phyloP scores from a whole-genome alignment of 2,329 filamentous ascomycete genomes.

The Aspergillus aculeatus region DNA sequence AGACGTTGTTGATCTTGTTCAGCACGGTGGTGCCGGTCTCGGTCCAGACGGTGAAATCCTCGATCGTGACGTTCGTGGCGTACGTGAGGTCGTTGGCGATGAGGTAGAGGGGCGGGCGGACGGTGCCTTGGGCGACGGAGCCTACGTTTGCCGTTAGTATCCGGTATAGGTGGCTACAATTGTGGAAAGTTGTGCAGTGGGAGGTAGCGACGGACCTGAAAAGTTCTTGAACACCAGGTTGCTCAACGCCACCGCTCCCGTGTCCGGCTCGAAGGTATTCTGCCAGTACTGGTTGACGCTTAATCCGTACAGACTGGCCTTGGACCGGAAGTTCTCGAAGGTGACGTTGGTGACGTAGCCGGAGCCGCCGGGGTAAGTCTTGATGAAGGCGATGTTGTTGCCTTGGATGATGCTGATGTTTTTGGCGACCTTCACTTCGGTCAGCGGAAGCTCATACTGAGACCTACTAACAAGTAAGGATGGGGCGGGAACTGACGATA shows the following conservation, averaged over 20 bases:
- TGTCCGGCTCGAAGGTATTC: slow-evolving; percentile 24
- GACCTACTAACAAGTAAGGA: not conserved
- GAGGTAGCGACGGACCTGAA: not conserved
- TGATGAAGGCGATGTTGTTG: slow-evolving; percentile 41
- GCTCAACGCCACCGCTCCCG: slow-evolving; percentile 23
- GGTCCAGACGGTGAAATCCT: slow-evolving; percentile 40
- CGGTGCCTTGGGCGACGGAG: slow-evolving; percentile 31
- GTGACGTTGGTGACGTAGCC: slow-evolving; percentile 38
- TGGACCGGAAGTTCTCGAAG: slow-evolving; percentile 32
- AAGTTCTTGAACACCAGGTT: slow-evolving; percentile 31
- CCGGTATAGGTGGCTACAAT: too few relatives aligned
- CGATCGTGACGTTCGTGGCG: slow-evolving; percentile 31
- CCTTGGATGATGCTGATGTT: slow-evolving; percentile 42
- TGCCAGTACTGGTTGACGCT: slow-evolving; percentile 30
- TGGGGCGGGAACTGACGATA: slow-evolving; percentile 19
- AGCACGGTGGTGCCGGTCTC: slow-evolving; percentile 19
- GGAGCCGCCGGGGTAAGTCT: slow-evolving; percentile 40
- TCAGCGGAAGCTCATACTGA: not conserved
- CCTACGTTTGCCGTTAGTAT: slow-evolving; percentile 16
- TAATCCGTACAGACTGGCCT: slow-evolving; percentile 25
- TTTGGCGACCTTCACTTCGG: slow-evolving; percentile 24
- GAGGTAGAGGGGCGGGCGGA: slow-evolving; percentile 31
- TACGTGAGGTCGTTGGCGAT: slow-evolving; percentile 34
- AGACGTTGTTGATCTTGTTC: slow-evolving; percentile 38
- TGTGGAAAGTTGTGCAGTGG: too few relatives aligned